phyloP scores from a whole-genome alignment of 2,329 filamentous ascomycete species.

The Paramyrothecium roridum region DNA sequence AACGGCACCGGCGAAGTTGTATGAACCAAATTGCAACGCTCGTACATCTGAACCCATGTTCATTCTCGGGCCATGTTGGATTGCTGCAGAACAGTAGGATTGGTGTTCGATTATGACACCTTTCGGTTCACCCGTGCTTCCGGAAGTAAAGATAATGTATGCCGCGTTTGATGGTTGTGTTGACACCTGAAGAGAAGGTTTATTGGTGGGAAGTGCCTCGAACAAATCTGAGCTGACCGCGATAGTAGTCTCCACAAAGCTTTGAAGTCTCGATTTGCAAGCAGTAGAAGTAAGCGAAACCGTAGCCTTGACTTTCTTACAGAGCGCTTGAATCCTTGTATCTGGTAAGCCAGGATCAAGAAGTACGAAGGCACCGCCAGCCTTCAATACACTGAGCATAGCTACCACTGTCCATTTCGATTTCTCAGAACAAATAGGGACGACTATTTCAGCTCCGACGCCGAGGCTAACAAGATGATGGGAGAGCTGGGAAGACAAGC shows the following conservation, averaged over 20 bases:
- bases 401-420: constrained; percentile 43
- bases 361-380: constrained; percentile 42
- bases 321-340: neutral
- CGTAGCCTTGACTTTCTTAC: neutral
- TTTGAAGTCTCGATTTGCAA: neutral
- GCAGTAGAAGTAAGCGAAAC: neutral
- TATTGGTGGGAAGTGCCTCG: too few species aligned
- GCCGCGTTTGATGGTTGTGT: neutral
- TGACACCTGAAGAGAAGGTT: neutral
- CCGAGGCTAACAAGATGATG: constrained; percentile 41
- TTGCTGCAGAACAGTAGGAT: neutral
- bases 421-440: constrained; percentile 65
- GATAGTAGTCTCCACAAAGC: neutral
- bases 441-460: constrained; percentile 45
- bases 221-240: neutral
- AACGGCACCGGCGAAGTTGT: constrained; percentile 5
- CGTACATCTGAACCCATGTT: neutral
- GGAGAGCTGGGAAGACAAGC: constrained; percentile 26
- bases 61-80: neutral
- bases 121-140: constrained; percentile 46
- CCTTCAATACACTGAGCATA: constrained; percentile 62
- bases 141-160: constrained; percentile 48
- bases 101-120: constrained; percentile 31
- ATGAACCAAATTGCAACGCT: constrained; percentile 8
- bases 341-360: constrained; percentile 26